Base-by-base conservation (phyloP, 257 asterid species). In the Salvia rosmarinus region DNA sequence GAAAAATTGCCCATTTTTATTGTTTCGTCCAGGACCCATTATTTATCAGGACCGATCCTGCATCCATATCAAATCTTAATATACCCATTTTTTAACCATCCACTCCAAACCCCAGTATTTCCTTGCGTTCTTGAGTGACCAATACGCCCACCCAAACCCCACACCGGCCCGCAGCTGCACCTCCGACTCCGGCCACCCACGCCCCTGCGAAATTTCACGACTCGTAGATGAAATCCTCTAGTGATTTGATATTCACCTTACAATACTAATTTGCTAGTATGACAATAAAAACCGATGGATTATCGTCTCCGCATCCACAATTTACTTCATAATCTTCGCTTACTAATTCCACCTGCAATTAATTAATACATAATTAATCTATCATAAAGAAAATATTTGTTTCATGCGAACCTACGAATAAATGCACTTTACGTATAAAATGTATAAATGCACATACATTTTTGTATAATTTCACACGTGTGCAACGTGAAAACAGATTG, bases 141-240 rank as follows among this genome's bases (percentile, higher is more conserved):
- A 90, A 66, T 90, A 90, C 0, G 94, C 97, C 96, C 97, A 90
- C 11, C 96, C 97, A 60, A 90, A 88, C 10, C 80, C 71, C 2
- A 93, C 88, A 47, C 5, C 89, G 89, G 5, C 94, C 64, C 87
- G 16, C 6, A 90, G 68, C 73, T 90, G 96, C 1, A 90, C 91
- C 10, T 55, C 64, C 2, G 78, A 90, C 81, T 88, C 96, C 2
- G 87, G 87, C 88, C 6, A 77, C 90, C 97, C 97, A 90, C 82
- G 88, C 97, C 28, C 97, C 96, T 89, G 70, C 69, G 32, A 58
- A 28, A 28, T 5, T 25, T 65, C 92, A 91, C 80, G 1, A 91
- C 80, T 65, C 57, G 71, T 21, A 81, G 83, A n/a, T n/a, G n/a
- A n/a, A n/a, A n/a, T n/a, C 96, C 97, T 72, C 89, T 91, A 6